phyloP scores from a whole-genome alignment of 1,139 yeast genomes.

The Diutina ranongensis region DNA sequence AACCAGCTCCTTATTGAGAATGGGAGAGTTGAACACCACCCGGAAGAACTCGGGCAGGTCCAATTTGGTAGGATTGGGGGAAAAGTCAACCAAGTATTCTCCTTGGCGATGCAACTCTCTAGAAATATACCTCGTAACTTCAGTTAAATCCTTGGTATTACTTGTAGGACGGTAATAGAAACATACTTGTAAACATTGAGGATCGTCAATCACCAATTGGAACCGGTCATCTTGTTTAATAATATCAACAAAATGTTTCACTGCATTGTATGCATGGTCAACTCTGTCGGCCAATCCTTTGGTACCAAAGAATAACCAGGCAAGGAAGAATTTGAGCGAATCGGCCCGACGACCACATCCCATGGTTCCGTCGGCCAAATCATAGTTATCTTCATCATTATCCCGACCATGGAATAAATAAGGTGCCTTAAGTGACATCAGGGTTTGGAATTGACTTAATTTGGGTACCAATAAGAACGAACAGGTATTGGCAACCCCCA shows the following conservation, averaged over 20 bases:
- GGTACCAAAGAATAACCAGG: conserved; percentile 74
- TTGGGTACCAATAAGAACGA: conserved; percentile 69
- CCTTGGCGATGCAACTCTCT: conserved; percentile 50
- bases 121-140: conserved; percentile 53
- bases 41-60: conserved; percentile 71
- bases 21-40: conserved; percentile 73
- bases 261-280: conserved; percentile 61
- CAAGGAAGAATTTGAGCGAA: conserved; percentile 64
- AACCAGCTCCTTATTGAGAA: background rate
- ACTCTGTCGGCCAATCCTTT: conserved; percentile 45
- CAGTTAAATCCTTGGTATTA: conserved; percentile 32
- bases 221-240: conserved; percentile 30
- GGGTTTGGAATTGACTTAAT: conserved; percentile 49
- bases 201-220: conserved; percentile 42
- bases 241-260: conserved; percentile 44
- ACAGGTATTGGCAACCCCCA: conserved; percentile 86
- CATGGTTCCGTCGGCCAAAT: conserved; percentile 85
- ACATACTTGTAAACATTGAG: conserved; percentile 78
- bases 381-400: conserved; percentile 46
- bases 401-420: conserved; percentile 65
- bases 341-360: conserved; percentile 88
- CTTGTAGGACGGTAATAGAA: conserved; percentile 53
- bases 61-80: conserved; percentile 52
- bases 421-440: conserved; percentile 73
- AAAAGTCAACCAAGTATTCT: conserved; percentile 64